A percentile compares a stretch with the other conserved stretches of the same genome.
Evolutionary conservation across 305 asterid species (phyloP).

Genomic region (Fraxinus sp.): DNA sequence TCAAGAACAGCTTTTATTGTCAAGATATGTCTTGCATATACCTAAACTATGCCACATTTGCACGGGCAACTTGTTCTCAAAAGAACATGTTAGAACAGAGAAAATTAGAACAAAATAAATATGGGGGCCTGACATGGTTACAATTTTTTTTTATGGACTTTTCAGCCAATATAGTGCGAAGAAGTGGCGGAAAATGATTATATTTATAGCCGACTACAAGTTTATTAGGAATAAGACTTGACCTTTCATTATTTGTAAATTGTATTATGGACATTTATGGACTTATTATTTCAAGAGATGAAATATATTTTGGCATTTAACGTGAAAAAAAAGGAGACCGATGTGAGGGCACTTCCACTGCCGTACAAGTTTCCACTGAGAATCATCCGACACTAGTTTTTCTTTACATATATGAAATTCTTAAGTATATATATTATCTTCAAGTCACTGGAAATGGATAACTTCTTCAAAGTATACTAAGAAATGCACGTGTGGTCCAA

Average conservation of each 20-base stretch:
- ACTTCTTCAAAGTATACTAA: neutral
- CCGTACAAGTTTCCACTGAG: neutral
- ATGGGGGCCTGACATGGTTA: neutral
- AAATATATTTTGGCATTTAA: neutral
- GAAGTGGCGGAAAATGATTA: neutral
- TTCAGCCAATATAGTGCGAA: neutral
- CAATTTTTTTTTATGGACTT: neutral
- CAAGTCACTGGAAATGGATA: neutral
- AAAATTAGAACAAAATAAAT: neutral
- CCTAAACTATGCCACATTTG: neutral
- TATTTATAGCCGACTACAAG: neutral
- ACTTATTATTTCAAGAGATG: neutral
- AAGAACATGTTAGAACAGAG: neutral
- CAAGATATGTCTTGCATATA: neutral
- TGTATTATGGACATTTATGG: neutral
- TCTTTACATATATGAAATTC: neutral
- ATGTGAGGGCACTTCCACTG: neutral
- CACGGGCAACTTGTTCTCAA: neutral
- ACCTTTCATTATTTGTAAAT: neutral
- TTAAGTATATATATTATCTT: neutral
- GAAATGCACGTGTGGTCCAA: neutral
- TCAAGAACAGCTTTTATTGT: neutral
- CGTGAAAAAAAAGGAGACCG: neutral
- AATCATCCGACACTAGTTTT: neutral
- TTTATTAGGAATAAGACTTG: neutral